phyloP scores from a whole-genome alignment of 2,329 filamentous ascomycete species.

The Cladobotryum protrusum region DNA sequence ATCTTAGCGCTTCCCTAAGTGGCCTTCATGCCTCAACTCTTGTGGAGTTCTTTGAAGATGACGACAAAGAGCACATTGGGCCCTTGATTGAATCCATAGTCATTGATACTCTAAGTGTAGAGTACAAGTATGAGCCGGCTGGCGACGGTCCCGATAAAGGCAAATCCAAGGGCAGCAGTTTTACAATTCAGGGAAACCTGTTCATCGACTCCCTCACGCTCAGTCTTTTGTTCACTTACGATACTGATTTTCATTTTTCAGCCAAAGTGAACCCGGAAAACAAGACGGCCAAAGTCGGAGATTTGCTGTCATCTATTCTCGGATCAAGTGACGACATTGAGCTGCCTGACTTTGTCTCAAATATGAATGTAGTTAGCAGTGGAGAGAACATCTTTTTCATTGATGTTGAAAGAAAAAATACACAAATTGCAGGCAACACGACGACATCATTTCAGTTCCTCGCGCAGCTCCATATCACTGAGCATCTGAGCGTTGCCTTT shows the following conservation, averaged over 20 bases:
- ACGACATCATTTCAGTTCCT: constrained; percentile 15
- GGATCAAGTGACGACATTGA: constrained; percentile 9
- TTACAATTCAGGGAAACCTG: constrained; percentile 14
- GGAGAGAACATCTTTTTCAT: constrained; percentile 3
- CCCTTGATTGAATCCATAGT: constrained; percentile 13
- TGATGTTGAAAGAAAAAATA: constrained; percentile 1
- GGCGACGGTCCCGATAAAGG: not conserved
- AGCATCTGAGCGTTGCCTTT: constrained; percentile 9
- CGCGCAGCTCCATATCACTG: constrained; percentile 6
- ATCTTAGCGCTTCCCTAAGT: constrained; percentile 2
- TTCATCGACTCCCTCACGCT: constrained; percentile 11
- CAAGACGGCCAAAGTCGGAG: constrained; percentile 6
- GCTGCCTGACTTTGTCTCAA: constrained; percentile 11
- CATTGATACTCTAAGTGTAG: constrained; percentile 6
- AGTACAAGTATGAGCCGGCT: constrained; percentile 7
- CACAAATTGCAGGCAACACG: too few relatives aligned
- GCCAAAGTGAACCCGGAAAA: constrained; percentile 5
- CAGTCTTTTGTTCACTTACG: constrained; percentile 11
- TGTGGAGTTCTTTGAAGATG: constrained; percentile 12
- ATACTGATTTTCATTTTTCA: constrained; percentile 5
- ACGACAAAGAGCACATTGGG: constrained; percentile 4
- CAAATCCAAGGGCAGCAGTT: constrained; percentile 4
- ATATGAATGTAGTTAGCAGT: constrained; percentile 1
- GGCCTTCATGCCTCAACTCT: constrained; percentile 10
- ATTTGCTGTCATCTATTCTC: constrained; percentile 9